Evolutionary conservation across 106 monocot species (phyloP), one percentile per base, ranked within the genome.

Genomic region (Dendrobium huoshanense): DNA sequence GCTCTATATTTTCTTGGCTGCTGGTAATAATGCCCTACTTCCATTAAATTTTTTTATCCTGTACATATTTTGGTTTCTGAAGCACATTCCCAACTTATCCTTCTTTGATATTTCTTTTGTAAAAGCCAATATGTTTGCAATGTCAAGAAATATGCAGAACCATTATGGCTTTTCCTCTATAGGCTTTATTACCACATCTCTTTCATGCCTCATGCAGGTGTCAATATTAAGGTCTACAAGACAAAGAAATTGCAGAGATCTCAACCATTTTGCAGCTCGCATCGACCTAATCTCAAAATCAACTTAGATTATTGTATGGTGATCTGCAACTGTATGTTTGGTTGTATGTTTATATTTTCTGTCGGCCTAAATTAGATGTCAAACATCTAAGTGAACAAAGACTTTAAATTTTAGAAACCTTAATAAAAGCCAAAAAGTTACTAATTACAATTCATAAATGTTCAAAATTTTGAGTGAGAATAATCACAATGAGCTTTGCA

Each of bases 261-360:
- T 91, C 58, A 83, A 88, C 55, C 90, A 92, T 67, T 92, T 92
- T 79, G 95, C 65, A 42, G 48, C 87, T 1, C 78, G 87, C 61
- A 81, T 95, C 73, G 64, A 84, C 82, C 80, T 92, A 4, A 20
- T 1, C 20, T 19, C 74, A 20, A 40, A 72, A 72, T 40, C 10
- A 67, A 24, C 9, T 64, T 22, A 64, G 24, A 24, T 25, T n/a
- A 9, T 22, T 7, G 10, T 70, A 16, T 70, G 70, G 37, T 70
- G 33, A 70, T 67, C 27, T 70, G 70, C 37, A 31, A 0, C 24
- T 25, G 24, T 64, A 24, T 6, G 4, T 61, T 61, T 37, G 15
- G 0, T 9, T 25, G 24, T 64, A 24, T 6, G 4, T 61, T 61
- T 37, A 3, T 3, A 37, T 37, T 37, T 37, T 31, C 31, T 37